These are phyloP conservation scores for Wickerhamomyces sp. DNA, from an alignment of 1,139 yeast species.

Conservation along the genomic window DNA sequence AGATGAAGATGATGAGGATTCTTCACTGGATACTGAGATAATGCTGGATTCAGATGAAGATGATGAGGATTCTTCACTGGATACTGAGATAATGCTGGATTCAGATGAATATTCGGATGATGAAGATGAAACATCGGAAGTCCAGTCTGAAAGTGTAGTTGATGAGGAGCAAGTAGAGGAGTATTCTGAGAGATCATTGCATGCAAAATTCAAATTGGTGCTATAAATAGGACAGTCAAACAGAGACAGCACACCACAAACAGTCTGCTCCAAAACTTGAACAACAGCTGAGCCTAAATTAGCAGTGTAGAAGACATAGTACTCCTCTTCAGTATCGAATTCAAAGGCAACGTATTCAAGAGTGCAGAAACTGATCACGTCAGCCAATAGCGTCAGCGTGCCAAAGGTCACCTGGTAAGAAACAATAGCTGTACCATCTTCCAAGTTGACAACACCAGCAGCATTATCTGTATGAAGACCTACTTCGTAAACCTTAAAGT, in stretches of 20 bases:
- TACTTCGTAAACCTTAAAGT: conserved; percentile 2
- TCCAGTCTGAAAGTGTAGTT: too few relatives aligned
- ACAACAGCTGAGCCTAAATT: conserved; percentile 5
- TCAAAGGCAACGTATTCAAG: conserved; percentile 8
- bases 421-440: conserved; percentile 5
- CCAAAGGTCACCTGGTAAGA: conserved; percentile 4
- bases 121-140: not conserved
- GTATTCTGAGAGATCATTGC: not conserved
- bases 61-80: too few relatives aligned
- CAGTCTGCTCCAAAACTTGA: not conserved
- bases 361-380: conserved; percentile 5
- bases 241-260: conserved; percentile 3
- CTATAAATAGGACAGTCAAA: conserved; percentile 3
- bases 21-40: too few relatives aligned
- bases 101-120: not conserved
- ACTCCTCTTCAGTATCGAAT: conserved; percentile 1
- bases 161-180: not conserved
- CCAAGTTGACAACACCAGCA: conserved; percentile 8
- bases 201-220: conserved; percentile 2
- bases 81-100: too few relatives aligned
- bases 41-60: not conserved
- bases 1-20: not conserved
- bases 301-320: conserved; percentile 4
- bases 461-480: conserved; percentile 4
- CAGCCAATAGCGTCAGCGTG: not conserved